These are phyloP conservation scores for Hanseniaspora taiwanica DNA, from an alignment of 805 yeast genomes.

Conservation along the genomic window DNA sequence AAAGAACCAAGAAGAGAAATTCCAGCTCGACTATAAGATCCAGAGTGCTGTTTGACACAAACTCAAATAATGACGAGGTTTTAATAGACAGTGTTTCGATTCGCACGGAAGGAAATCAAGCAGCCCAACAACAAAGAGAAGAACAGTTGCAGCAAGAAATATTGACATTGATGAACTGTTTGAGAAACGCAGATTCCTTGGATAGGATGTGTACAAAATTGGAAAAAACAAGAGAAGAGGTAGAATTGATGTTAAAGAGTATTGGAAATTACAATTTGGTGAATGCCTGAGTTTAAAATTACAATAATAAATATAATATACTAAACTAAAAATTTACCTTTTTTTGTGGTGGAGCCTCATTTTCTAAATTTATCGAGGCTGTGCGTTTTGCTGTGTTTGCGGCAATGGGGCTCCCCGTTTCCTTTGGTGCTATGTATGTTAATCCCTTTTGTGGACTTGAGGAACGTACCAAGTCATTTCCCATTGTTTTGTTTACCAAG, in stretches of 20 bases:
- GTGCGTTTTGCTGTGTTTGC: background rate
- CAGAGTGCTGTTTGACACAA: slow-evolving; percentile 17
- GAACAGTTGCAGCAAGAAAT: slow-evolving; percentile 11
- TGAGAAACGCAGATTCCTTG: slow-evolving; percentile 40
- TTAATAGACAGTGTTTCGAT: slow-evolving; percentile 6
- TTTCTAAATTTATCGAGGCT: background rate
- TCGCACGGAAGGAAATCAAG: slow-evolving; percentile 11
- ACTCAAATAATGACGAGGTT: slow-evolving; percentile 4
- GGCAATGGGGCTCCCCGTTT: background rate
- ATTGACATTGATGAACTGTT: slow-evolving; percentile 28
- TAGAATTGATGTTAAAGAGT: slow-evolving; percentile 34
- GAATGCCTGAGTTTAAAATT: slow-evolving; percentile 25
- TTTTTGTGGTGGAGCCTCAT: background rate
- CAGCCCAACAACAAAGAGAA: slow-evolving; percentile 14
- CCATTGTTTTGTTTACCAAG: background rate
- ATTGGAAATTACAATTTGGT: slow-evolving; percentile 40
- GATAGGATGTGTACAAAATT: slow-evolving; percentile 64
- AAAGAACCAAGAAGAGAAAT: slow-evolving; percentile 2
- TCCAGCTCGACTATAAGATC: slow-evolving; percentile 9
- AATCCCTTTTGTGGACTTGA: too few relatives aligned
- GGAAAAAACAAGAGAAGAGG: slow-evolving; percentile 39
- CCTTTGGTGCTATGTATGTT: too few relatives aligned
- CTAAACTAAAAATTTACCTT: background rate
- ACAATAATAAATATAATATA: background rate
- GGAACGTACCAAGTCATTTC: too few relatives aligned